Evolutionary conservation across 1,139 yeast genomes (phyloP).

Genomic region (Debaryomyces nepalensis): DNA sequence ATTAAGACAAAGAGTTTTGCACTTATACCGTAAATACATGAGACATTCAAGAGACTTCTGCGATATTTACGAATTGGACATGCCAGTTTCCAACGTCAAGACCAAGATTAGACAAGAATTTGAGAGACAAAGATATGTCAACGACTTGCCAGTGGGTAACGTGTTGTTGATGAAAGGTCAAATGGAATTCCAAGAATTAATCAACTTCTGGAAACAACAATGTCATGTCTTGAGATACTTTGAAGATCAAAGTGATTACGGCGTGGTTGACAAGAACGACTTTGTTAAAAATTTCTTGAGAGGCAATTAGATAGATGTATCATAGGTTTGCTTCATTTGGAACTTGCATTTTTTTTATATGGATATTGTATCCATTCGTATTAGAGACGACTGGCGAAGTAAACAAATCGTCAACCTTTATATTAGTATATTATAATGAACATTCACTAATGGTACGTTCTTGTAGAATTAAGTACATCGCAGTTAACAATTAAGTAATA

Average conservation of each 20-base stretch:
- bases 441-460: conserved; percentile 6
- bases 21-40: conserved; percentile 73
- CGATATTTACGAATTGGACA: conserved; percentile 76
- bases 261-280: conserved; percentile 51
- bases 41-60: conserved; percentile 67
- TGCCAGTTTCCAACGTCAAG: conserved; percentile 80
- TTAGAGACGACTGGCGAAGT: conserved; percentile 1
- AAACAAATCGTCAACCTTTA: conserved; percentile 2
- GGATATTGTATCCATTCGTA: conserved; percentile 6
- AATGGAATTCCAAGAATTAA: conserved; percentile 88
- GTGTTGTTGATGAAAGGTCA: conserved; percentile 80
- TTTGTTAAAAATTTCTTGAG: conserved; percentile 77
- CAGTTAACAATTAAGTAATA: conserved; percentile 9
- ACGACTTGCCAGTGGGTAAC: conserved; percentile 67
- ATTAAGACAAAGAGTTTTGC: conserved; percentile 65
- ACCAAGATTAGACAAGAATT: conserved; percentile 89
- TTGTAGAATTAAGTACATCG: conserved; percentile 10
- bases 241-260: conserved; percentile 63
- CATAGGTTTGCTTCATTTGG: conserved; percentile 6
- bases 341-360: conserved; percentile 10
- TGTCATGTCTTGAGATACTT: conserved; percentile 85
- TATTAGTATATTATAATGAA: conserved; percentile 9
- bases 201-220: conserved; percentile 91
- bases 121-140: conserved; percentile 78
- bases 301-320: conserved; percentile 39